Evolutionary conservation across 1,139 yeast species (phyloP).

Genomic region (Blastobotrys arbuscula): DNA sequence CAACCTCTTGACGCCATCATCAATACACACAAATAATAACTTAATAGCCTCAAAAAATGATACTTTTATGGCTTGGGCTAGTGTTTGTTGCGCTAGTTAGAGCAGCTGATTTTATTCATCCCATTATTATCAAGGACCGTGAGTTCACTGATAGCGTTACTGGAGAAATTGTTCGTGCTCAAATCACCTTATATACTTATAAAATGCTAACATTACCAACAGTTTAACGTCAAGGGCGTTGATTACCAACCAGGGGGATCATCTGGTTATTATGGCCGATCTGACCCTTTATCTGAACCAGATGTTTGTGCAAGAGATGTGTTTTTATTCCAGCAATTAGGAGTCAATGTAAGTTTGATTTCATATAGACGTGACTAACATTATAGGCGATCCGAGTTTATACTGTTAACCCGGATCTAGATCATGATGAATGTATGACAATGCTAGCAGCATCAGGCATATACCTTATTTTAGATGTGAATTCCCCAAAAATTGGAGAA

Average conservation of each 20-base stretch:
- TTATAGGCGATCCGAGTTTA: slow-evolving; percentile 75
- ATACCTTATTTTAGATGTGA: slow-evolving; percentile 83
- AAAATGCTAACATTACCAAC: slow-evolving; percentile 4
- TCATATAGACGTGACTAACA: not conserved
- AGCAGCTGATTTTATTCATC: slow-evolving; percentile 26
- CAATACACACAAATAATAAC: not conserved
- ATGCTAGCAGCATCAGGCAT: slow-evolving; percentile 88
- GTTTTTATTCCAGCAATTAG: slow-evolving; percentile 64
- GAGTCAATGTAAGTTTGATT: slow-evolving; percentile 51
- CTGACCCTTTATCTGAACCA: slow-evolving; percentile 73
- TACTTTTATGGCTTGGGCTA: not conserved
- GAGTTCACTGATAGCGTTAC: slow-evolving; percentile 77
- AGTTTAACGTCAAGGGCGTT: slow-evolving; percentile 75
- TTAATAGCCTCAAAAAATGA: not conserved
- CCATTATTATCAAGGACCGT: slow-evolving; percentile 50
- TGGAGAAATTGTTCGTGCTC: slow-evolving; percentile 54
- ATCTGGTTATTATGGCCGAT: slow-evolving; percentile 46
- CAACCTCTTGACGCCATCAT: not conserved
- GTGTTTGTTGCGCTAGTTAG: not conserved
- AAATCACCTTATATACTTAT: not conserved
- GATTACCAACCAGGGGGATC: slow-evolving; percentile 93
- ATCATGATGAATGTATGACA: slow-evolving; percentile 91
- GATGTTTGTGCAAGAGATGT: slow-evolving; percentile 69
- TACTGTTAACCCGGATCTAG: slow-evolving; percentile 72
- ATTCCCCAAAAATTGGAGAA: slow-evolving; percentile 72